Evolutionary conservation across 2,329 filamentous ascomycete species (phyloP), one percentile per base, ranked within the genome.

Genomic region (Phialophora expanda): DNA sequence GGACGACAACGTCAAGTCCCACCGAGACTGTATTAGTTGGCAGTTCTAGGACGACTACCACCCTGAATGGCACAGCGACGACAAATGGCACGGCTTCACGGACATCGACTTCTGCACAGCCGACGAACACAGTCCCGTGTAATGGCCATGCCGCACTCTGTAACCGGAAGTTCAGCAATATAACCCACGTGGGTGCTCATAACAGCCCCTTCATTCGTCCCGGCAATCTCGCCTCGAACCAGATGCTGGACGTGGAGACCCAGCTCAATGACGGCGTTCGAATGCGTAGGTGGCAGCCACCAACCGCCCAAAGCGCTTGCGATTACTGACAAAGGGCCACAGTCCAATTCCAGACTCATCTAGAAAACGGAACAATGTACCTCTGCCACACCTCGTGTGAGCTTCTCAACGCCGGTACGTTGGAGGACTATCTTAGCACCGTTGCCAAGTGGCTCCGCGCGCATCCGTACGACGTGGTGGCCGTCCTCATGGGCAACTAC

Each of bases 321-420:
- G 26, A 11, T 14, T 32, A 28, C 17, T 51, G 22, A 44, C 57
- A 62, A 46, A 63, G 38, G 14, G 11, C 17, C 55, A 48, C 66
- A 86, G 84, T 89, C 34, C 84, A 88, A 78, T 87, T 87, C 68
- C 83, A 88, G 75, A 82, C 83, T 0, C 87, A 88, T 66, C 79
- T 77, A 41, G 75, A 81, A 30, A 87, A 89, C 70, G 78, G 78
- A 24, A 86, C 84, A 0, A 77, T 90, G 54, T 90, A 92, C 77
- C 92, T 95, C 73, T 97, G 93, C 78, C 93, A 97, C 77, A 91
- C 90, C 1, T 88, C 85, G 54, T 97, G 93, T 78, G 86, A 92
- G 70, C 81, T 97, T 2, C 85, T 97, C 34, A 89, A 97, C 71
- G 91, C 86, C 1, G 93, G 94, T 0, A 88, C 90, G 7, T 89